Conservation (phyloP, 345 rosid genomes). For the Populus simonii region DNA sequence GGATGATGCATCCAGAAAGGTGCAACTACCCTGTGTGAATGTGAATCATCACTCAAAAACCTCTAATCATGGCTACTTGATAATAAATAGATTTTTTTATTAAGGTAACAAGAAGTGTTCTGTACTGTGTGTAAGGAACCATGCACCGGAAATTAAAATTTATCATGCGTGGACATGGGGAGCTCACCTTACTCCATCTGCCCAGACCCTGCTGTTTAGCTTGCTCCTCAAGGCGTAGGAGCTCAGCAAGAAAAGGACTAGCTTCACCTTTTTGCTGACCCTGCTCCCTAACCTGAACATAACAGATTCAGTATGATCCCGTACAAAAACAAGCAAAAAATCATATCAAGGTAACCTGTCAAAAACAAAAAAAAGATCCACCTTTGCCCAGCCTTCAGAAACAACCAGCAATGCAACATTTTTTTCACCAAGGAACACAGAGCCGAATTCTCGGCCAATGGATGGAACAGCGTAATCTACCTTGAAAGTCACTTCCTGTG, state of each 20-base stretch:
- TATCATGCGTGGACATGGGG: neutral
- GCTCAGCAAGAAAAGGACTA: slow-evolving; percentile 74
- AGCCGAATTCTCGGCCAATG: slow-evolving; percentile 85
- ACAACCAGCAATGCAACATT: slow-evolving; percentile 76
- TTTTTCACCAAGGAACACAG: slow-evolving; percentile 76
- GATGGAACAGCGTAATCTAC: slow-evolving; percentile 75
- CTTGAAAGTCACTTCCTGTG: slow-evolving; percentile 83
- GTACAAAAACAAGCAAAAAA: neutral
- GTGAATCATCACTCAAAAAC: neutral
- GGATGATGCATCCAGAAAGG: neutral
- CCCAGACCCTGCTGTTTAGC: slow-evolving; percentile 82
- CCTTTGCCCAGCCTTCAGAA: slow-evolving; percentile 93
- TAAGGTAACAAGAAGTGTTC: neutral
- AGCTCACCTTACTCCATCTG: slow-evolving; percentile 78
- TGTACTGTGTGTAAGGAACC: neutral
- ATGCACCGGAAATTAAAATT: neutral
- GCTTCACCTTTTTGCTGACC: slow-evolving; percentile 85
- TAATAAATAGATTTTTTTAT: neutral
- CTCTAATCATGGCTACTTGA: neutral
- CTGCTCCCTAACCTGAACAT: slow-evolving; percentile 73
- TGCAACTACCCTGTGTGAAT: neutral
- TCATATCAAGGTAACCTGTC: neutral
- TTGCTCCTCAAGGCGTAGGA: slow-evolving; percentile 63
- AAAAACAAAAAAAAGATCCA: slow-evolving; percentile 17
- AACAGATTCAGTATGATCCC: slow-evolving; percentile 11